Evolutionary conservation across 768 basidiomycete genomes (phyloP).

Genomic region (Phallus indusiatus): DNA sequence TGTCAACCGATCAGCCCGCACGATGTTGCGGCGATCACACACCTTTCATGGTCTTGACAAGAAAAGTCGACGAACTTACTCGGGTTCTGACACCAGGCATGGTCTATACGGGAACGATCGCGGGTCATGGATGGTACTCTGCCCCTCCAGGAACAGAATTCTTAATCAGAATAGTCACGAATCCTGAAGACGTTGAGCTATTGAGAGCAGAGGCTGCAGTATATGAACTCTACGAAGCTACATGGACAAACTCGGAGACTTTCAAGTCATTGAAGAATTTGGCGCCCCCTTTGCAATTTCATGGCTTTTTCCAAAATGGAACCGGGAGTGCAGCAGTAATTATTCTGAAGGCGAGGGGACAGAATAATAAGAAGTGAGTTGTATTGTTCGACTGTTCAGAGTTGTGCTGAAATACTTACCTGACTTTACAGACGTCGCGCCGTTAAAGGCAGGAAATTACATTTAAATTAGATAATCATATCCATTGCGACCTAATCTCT

Average conservation of each 20-base stretch:
- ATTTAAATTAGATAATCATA: background rate
- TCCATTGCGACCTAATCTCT: background rate
- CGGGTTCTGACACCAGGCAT: background rate
- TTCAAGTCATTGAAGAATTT: background rate
- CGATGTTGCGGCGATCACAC: slow-evolving; percentile 6
- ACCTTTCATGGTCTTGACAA: background rate
- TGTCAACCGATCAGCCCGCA: slow-evolving; percentile 3
- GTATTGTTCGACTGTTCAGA: background rate
- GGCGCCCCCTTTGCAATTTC: background rate
- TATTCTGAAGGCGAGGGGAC: background rate
- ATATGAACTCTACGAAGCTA: background rate
- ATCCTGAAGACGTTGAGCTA: background rate
- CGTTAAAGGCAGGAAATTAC: background rate
- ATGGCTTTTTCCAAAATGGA: slow-evolving; percentile 5
- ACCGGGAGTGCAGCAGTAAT: background rate
- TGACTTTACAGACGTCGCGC: background rate
- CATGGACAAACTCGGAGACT: background rate
- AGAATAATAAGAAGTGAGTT: background rate
- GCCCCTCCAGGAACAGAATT: slow-evolving; percentile 1
- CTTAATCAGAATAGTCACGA: slow-evolving; percentile 4
- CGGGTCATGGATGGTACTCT: slow-evolving; percentile 9
- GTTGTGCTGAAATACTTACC: background rate
- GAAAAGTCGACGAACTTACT: background rate
- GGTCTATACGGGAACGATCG: background rate
- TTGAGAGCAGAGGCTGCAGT: background rate